phyloP scores from a whole-genome alignment of 139 green algal species.

The Axilococcus clingmanii region DNA sequence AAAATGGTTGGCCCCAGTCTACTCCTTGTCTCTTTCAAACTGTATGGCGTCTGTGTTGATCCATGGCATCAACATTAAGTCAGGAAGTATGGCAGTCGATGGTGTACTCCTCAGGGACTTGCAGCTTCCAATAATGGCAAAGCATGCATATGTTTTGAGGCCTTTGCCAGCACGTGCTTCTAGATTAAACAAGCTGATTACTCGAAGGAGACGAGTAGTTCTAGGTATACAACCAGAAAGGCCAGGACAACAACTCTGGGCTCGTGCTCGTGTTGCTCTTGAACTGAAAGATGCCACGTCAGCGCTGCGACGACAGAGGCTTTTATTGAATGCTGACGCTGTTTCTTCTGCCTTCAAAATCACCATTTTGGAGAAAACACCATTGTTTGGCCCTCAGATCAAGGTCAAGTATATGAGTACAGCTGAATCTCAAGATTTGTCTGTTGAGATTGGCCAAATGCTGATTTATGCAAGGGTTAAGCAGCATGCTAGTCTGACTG shows the following conservation, averaged over 20 bases:
- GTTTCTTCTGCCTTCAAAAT: no score
- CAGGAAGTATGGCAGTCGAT: conserved; percentile 17
- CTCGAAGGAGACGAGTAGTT: conserved; percentile 14
- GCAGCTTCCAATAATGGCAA: conserved; percentile 25
- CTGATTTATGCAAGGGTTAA: conserved; percentile 31
- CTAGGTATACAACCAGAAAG: conserved; percentile 6
- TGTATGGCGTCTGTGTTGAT: conserved; percentile 3
- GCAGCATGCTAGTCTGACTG: conserved; percentile 30
- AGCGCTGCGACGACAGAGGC: no score
- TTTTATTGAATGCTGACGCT: no score
- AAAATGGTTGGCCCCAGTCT: conserved; percentile 33
- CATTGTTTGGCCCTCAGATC: neutral
- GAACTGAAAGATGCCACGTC: no score
- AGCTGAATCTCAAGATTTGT: neutral
- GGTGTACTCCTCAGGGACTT: conserved; percentile 40
- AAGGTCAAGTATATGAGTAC: neutral
- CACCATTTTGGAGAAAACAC: no score
- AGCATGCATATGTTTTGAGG: conserved; percentile 36
- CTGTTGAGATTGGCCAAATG: conserved; percentile 38
- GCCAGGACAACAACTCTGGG: no score
- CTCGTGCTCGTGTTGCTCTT: no score
- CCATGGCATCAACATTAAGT: conserved; percentile 18
- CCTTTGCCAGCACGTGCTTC: conserved; percentile 32
- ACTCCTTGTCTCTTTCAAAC: conserved; percentile 30
- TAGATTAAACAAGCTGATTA: conserved; percentile 14